phyloP scores from a whole-genome alignment of 345 rosid genomes.

The Hibiscus trionum region DNA sequence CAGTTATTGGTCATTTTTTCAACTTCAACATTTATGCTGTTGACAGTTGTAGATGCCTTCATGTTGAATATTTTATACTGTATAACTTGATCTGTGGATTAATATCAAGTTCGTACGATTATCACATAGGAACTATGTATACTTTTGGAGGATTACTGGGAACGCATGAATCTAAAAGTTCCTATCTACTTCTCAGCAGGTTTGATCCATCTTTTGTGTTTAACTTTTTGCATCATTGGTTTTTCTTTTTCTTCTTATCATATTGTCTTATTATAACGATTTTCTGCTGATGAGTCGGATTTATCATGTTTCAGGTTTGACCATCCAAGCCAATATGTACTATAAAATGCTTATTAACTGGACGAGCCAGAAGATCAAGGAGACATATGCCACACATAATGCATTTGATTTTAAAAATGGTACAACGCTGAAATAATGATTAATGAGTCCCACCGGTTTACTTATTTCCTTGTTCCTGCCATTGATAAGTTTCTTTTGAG shows the following conservation, averaged over 20 bases:
- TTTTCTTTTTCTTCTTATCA: background rate
- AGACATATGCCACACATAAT: slow-evolving; percentile 54
- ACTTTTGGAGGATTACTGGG: slow-evolving; percentile 96
- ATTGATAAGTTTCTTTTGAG: background rate
- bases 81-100: background rate
- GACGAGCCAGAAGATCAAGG: slow-evolving; percentile 92
- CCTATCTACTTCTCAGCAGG: slow-evolving; percentile 97
- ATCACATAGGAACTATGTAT: slow-evolving; percentile 68
- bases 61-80: background rate
- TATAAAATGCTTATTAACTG: slow-evolving; percentile 94
- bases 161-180: slow-evolving; percentile 82
- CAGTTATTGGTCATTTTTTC: background rate
- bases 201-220: slow-evolving; percentile 20
- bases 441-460: background rate
- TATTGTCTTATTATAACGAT: background rate
- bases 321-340: slow-evolving; percentile 96
- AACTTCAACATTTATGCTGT: background rate
- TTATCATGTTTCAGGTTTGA: slow-evolving; percentile 57
- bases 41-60: slow-evolving; percentile 1
- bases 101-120: background rate
- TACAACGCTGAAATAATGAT: slow-evolving; percentile 17
- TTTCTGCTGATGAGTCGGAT: slow-evolving; percentile 9
- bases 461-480: background rate
- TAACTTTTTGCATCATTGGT: background rate
- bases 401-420: slow-evolving; percentile 94